phyloP scores from a whole-genome alignment of 768 basidiomycete genomes.

The Roridomyces roridus region DNA sequence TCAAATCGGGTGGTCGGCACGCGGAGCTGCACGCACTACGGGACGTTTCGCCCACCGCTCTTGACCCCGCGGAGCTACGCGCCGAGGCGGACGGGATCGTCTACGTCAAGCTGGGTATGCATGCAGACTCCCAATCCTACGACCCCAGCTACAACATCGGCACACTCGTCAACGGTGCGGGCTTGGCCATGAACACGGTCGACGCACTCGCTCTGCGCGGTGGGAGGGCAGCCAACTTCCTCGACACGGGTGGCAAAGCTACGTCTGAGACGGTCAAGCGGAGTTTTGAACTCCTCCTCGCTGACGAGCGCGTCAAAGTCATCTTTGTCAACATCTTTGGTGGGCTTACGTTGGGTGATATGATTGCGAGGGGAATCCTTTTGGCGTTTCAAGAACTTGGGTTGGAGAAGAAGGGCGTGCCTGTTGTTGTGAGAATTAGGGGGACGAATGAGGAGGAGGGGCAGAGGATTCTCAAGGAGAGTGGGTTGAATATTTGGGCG shows the following conservation, averaged over 20 bases:
- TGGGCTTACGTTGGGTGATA: slow-evolving; percentile 36
- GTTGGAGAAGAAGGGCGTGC: slow-evolving; percentile 62
- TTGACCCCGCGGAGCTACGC: slow-evolving; percentile 4
- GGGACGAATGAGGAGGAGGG: slow-evolving; percentile 82
- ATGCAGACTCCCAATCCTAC: too few species aligned
- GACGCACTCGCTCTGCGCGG: slow-evolving; percentile 68
- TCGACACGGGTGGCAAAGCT: slow-evolving; percentile 83
- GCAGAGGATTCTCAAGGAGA: slow-evolving; percentile 75
- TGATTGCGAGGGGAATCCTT: slow-evolving; percentile 20
- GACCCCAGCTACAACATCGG: slow-evolving; percentile 51
- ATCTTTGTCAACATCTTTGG: slow-evolving; percentile 85
- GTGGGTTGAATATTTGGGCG: slow-evolving; percentile 73
- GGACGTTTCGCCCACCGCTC: not conserved
- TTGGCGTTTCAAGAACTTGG: slow-evolving; percentile 77
- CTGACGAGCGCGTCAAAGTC: slow-evolving; percentile 73
- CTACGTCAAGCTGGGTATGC: slow-evolving; percentile 14
- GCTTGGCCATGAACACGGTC: slow-evolving; percentile 87
- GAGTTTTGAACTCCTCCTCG: slow-evolving; percentile 76
- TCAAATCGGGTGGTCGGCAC: slow-evolving; percentile 12
- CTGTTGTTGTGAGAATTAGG: slow-evolving; percentile 76
- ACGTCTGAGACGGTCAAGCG: slow-evolving; percentile 89
- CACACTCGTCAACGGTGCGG: slow-evolving; percentile 83
- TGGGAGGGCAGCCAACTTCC: slow-evolving; percentile 81
- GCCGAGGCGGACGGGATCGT: slow-evolving; percentile 18
- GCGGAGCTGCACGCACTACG: slow-evolving; percentile 9